Base-by-base conservation (phyloP, 2,329 filamentous ascomycete species). In the Colletotrichum kahawae region DNA sequence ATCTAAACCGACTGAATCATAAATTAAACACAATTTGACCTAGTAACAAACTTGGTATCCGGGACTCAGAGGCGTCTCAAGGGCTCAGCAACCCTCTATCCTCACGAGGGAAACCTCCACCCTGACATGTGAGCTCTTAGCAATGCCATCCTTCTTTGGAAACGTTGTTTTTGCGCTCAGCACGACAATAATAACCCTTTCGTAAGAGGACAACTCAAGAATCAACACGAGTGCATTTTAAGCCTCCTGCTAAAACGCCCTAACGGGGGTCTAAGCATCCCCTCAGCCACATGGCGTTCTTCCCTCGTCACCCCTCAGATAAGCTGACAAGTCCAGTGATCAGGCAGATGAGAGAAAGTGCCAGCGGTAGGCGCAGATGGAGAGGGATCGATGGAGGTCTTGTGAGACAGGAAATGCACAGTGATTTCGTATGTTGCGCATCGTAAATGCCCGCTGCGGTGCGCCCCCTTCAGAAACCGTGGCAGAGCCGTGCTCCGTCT, bases 401-500 rank as follows among this genome's bases (percentile, higher is more conserved):
- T 48, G 38, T 48, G 29, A 34, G 67, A 27, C n/a, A 33, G 21
- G 29, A n/a, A 34, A 70, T 54, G 54, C 18, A 29, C 27, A 38
- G 18, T 68, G 18, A n/a, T 59, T 36, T 54, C 38, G 38, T 48
- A 16, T 29, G 27, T 56, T 48, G 36, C 54, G 67, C 64, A 51
- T 21, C 29, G 34, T 34, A 62, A 68, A 68, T 72, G 64, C 64
- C 64, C 54, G 70, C 70, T 72, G 64, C 54, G 34, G 54, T 72
- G 64, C 36, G 10, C 29, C 70, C 10, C 59, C 21, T 67, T 67
- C 29, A 31, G 43, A 31, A 16, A 10, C 10, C 29, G 14, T 14
- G 31, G 38, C 5, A 48, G n/a, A 48, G 38, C 38, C 10, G 18
- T 48, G 3, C 9, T 18, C 38, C 38, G 38, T 48, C 18, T 48